Conservation (phyloP, 805 yeast species). For the Candida boidinii region DNA sequence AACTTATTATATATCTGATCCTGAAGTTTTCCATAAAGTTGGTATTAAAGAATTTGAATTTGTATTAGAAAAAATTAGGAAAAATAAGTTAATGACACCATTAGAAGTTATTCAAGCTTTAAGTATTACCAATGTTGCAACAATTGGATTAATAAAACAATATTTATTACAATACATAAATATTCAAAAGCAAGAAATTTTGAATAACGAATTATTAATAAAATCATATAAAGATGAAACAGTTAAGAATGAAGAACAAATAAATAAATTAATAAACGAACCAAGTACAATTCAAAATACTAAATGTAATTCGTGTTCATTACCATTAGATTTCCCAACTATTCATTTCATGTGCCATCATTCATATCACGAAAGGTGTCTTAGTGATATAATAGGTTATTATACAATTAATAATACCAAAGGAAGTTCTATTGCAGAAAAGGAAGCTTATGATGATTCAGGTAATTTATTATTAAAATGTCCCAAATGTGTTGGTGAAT, state of each 20-base stretch:
- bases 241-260: constrained; percentile 38
- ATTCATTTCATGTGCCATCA: constrained; percentile 83
- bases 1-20: constrained; percentile 50
- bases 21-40: constrained; percentile 39
- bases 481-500: constrained; percentile 68
- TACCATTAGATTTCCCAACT: constrained; percentile 65
- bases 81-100: constrained; percentile 52
- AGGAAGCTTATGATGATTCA: constrained; percentile 10
- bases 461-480: constrained; percentile 35
- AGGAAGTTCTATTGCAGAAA: constrained; percentile 1
- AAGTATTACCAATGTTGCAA: constrained; percentile 51
- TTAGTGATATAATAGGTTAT: constrained; percentile 45
- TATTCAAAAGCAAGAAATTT: constrained; percentile 53
- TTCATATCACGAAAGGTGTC: constrained; percentile 76
- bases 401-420: constrained; percentile 11
- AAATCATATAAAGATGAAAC: constrained; percentile 64
- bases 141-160: constrained; percentile 65
- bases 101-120: constrained; percentile 69
- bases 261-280: constrained; percentile 38
- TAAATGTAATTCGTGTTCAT: constrained; percentile 57
- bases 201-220: constrained; percentile 58
- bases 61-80: constrained; percentile 46
- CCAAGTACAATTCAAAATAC: constrained; percentile 52
- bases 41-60: constrained; percentile 40
- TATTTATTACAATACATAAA: constrained; percentile 56